Percentiles rank a stretch among this genome's conserved stretches.
phyloP scores from a whole-genome alignment of 108 stramenopile species.

The Aurantiochytrium sp. region DNA sequence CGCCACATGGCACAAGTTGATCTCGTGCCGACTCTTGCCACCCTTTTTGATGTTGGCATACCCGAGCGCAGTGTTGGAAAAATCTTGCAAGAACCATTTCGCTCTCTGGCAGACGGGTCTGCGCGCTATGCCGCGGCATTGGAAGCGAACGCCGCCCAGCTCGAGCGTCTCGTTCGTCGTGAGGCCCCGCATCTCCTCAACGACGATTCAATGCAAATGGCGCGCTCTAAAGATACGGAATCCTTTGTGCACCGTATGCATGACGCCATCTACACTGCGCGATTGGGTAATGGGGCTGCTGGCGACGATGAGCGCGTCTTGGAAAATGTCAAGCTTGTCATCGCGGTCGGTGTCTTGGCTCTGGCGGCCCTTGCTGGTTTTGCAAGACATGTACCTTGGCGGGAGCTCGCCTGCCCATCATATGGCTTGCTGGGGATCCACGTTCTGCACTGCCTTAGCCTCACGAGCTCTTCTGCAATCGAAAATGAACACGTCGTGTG shows the following conservation, averaged over 20 bases:
- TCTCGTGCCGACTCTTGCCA: not conserved
- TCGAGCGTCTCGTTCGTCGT: not conserved
- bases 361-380: not conserved
- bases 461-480: conserved; percentile 7
- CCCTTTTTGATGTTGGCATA: not conserved
- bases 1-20: not conserved
- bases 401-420: not conserved
- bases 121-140: not conserved
- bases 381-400: not conserved
- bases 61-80: not conserved
- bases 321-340: not conserved
- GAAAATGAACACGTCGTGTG: conserved; percentile 14
- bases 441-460: not conserved
- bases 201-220: not conserved
- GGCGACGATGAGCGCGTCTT: not conserved
- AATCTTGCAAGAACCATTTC: not conserved
- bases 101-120: not conserved
- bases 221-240: not conserved
- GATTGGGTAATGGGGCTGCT: not conserved
- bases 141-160: not conserved
- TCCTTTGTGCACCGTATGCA: not conserved
- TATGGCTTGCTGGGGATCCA: not conserved
- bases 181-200: not conserved
- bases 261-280: not conserved
- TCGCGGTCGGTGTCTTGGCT: not conserved